Conservation (phyloP, 768 basidiomycete genomes). For the Tulasnella sp. region DNA sequence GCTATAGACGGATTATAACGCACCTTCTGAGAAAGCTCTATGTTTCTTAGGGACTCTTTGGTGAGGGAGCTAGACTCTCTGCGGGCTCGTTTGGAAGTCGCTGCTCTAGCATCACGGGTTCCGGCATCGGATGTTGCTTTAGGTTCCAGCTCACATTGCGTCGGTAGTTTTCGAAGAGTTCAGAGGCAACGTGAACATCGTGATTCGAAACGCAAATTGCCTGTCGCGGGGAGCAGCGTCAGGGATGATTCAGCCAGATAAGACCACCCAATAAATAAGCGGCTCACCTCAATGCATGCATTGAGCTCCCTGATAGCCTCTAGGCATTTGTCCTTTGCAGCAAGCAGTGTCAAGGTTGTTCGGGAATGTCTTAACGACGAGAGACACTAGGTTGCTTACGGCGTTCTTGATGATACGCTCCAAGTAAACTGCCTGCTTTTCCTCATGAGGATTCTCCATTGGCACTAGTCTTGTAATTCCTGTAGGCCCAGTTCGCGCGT, state of each 20-base stretch:
- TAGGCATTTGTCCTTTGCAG: constrained; percentile 79
- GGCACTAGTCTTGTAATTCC: background rate
- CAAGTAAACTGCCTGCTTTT: constrained; percentile 83
- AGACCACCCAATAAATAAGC: background rate
- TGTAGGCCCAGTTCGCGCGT: background rate
- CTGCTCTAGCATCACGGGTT: constrained; percentile 22
- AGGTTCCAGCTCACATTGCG: constrained; percentile 93
- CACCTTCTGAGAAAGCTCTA: background rate
- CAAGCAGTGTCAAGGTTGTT: constrained; percentile 2
- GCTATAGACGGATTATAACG: background rate
- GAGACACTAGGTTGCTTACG: constrained; percentile 43
- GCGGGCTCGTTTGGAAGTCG: background rate
- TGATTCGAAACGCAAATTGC: constrained; percentile 76
- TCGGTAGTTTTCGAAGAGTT: constrained; percentile 80
- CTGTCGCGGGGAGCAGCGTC: constrained; percentile 2
- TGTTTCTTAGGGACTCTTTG: background rate
- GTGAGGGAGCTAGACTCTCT: background rate
- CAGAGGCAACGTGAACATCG: constrained; percentile 73
- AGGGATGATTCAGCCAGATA: background rate
- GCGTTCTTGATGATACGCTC: constrained; percentile 89
- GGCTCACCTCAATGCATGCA: constrained; percentile 69
- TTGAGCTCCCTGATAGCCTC: constrained; percentile 87
- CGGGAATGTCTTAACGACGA: background rate
- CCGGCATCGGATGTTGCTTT: constrained; percentile 45
- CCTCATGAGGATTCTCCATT: constrained; percentile 96